These are phyloP conservation scores for Cutaneotrichosporon mucoides DNA, from an alignment of 1,284 basidiomycete species.

Conservation along the genomic window DNA sequence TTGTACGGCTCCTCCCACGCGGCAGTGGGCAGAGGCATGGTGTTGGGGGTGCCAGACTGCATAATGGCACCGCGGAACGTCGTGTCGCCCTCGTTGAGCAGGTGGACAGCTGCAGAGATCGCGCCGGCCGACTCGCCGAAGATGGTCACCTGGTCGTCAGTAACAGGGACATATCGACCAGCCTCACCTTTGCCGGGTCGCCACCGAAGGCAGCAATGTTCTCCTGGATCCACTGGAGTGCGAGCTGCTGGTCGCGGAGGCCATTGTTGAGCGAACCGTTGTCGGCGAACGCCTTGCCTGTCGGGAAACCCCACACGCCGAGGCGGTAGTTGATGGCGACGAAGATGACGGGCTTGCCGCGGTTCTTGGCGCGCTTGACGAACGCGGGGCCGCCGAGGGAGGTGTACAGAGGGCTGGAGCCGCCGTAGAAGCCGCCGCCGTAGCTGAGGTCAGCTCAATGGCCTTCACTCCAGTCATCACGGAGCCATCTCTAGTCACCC, in stretches of 20 bases:
- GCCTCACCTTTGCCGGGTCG: constrained; percentile 36
- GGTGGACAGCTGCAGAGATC: constrained; percentile 37
- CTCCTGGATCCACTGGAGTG: constrained; percentile 53
- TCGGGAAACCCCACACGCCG: constrained; percentile 49
- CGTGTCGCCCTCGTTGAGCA: constrained; percentile 29
- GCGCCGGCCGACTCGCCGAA: constrained; percentile 49
- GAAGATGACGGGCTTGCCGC: constrained; percentile 42
- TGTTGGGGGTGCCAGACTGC: constrained; percentile 44
- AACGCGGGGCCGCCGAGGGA: constrained; percentile 15
- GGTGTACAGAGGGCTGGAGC: constrained; percentile 24
- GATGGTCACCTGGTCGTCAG: constrained; percentile 34
- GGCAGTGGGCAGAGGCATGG: constrained; percentile 24
- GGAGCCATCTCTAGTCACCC: no score
- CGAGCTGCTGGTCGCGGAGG: constrained; percentile 50
- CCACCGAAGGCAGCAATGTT: constrained; percentile 54
- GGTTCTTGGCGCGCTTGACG: constrained; percentile 10
- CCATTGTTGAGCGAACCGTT: constrained; percentile 45
- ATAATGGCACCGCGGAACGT: constrained; percentile 49
- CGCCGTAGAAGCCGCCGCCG: constrained; percentile 41
- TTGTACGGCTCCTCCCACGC: constrained; percentile 37
- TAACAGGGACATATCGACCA: constrained; percentile 12
- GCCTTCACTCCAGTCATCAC: no score
- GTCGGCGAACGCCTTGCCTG: constrained; percentile 37
- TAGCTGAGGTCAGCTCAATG: constrained; percentile 17
- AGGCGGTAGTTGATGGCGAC: constrained; percentile 52